Base-by-base conservation (phyloP, 2,329 filamentous ascomycete species). In the Aspergillus bombycis region DNA sequence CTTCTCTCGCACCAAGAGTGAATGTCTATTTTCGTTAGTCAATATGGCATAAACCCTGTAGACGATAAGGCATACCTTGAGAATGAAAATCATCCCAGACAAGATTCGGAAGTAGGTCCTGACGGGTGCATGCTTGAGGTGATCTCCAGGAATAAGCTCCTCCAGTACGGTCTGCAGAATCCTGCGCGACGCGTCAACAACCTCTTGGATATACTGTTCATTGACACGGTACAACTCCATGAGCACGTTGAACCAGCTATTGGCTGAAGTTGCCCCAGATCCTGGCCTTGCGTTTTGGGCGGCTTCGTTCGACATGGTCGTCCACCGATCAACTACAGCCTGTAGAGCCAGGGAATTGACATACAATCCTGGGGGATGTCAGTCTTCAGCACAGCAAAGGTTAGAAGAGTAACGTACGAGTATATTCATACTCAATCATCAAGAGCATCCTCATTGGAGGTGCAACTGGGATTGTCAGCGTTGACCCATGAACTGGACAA, bases 371-470 rank as follows among this genome's bases (percentile, higher is more conserved):
- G 63, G 19, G 34, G 19, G 14, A 11, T 41, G 64, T 69, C 46
- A 46, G 62, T 72, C 58, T 71, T 64, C n/a, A 21, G 38, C 32
- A 58, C 6, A n/a, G 16, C 8, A 19, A 41, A 30, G 4, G 53
- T 8, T 12, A 52, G 45, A 10, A 16, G 1, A 26, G 58, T 23
- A 10, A 77, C 79, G 75, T 91, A 72, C 94, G 88, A 30, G 94
- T 93, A 75, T 97, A 97, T 73, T 98, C 93, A 73, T 95, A 97
- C 80, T 99, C 95, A 68, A 98, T 97, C 9, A 88, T 90, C 34
- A 99, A 83, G 63, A 98, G 94, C 74, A 93, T 88, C 53, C 85
- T 82, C 79, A 89, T 87, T 62, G 86, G 80, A 19, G 82, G 80
- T 1, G 84, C 81, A 34, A 89, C 86, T 84, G 68, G 61, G 32